These are phyloP conservation scores for Tetradesmus lagerheimii DNA, from an alignment of 139 green algal genomes.

Conservation along the genomic window DNA sequence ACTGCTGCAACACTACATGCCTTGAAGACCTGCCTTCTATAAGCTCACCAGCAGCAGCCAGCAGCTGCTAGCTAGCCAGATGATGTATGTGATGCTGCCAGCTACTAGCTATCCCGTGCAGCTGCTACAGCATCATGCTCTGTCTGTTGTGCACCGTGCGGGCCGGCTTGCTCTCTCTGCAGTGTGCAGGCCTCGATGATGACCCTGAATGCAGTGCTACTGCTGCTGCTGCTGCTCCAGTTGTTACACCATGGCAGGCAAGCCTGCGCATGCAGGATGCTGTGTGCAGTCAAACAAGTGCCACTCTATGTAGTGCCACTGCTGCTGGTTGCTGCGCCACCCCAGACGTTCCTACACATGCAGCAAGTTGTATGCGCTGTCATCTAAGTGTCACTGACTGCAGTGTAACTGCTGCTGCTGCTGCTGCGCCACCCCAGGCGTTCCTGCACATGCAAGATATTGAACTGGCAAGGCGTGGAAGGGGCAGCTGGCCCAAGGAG, in stretches of 20 bases:
- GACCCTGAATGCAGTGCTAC: no score
- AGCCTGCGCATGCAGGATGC: no score
- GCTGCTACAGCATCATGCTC: neutral
- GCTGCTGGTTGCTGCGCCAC: no score
- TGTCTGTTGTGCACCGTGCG: neutral
- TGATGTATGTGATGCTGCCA: neutral
- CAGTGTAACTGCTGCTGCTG: neutral
- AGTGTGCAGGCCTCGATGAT: no score
- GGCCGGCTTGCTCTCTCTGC: no score
- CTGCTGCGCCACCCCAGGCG: conserved; percentile 6
- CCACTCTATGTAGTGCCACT: no score
- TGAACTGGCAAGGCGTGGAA: neutral
- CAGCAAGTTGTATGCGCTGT: no score
- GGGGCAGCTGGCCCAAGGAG: neutral
- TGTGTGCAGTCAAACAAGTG: neutral
- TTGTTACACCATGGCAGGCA: no score
- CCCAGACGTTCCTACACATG: no score
- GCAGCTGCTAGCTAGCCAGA: neutral
- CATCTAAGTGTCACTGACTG: neutral
- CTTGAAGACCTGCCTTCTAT: no score
- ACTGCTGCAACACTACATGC: neutral
- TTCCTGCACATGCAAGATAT: conserved; percentile 23
- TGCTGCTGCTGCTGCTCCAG: no score
- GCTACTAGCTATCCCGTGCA: neutral
- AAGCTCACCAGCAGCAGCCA: no score